Evolutionary conservation across 352 stramenopile species (phyloP), one percentile per base, ranked within the genome.

Genomic region (Globisporangium okanoganense): DNA sequence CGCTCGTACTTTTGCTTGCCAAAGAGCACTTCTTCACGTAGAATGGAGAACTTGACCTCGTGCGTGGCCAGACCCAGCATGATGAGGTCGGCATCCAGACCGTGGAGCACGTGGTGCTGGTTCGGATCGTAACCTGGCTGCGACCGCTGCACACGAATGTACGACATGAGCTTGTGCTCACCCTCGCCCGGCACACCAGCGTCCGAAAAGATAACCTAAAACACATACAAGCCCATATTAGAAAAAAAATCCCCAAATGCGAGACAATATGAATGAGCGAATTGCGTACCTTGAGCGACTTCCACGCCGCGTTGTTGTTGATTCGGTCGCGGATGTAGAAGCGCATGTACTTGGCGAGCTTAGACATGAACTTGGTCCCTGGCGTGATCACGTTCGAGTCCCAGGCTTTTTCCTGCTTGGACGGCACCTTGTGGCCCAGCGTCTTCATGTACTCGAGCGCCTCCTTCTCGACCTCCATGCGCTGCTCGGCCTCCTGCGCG

Each of bases 371-470:
- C 63, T 96, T 92, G 22, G 97, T 99, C 10, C 97, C 97, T 0
- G 98, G 98, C 8, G 98, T 99, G 75, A 99, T 99, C 36, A 99
- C 95, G 81, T 99, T 99, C 56, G 94, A 99, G 83, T 99, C 98
- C 94, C 96, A 99, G 3, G 84, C 65, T 50, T 89, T 83, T 48
- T 88, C 72, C 59, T 97, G 84, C 60, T 91, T 89, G 5, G 63
- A 72, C 20, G 87, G 83, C 25, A 94, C 71, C 36, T 90, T 89
- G 56, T 96, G 83, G 12, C 88, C 88, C 61, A 97, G 79, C 36
- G 92, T 84, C 40, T 82, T 82, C 76, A 99, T 92, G 71, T 97
- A 95, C 62, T 97, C 79, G 48, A 96, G 75, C 6, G 97, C 90
- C 57, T 98, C 78, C 56, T 95, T 87, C 85, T 98, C 93, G 25